These are phyloP conservation scores for Neopestalotiopsis sp. DNA, from an alignment of 2,329 filamentous ascomycete species.

Conservation along the genomic window DNA sequence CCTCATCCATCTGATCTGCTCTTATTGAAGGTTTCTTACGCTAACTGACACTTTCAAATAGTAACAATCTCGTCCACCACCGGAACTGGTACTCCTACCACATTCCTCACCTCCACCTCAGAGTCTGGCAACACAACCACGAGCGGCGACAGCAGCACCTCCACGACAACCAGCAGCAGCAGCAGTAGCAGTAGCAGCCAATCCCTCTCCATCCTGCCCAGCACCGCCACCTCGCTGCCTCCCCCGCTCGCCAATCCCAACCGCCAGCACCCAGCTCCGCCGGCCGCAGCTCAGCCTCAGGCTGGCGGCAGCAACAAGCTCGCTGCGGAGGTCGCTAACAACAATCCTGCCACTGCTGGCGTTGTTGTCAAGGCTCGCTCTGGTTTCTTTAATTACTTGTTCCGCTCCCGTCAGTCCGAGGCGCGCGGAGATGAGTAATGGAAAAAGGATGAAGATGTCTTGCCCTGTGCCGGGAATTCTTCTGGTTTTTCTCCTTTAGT, in stretches of 20 bases:
- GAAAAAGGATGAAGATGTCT: no score
- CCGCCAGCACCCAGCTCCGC: slow-evolving; percentile 1
- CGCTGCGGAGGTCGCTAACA: neutral
- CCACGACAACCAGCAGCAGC: no score
- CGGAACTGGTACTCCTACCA: slow-evolving; percentile 24
- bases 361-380: neutral
- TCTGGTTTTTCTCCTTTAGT: no score
- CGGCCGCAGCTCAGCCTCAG: neutral
- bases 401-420: neutral
- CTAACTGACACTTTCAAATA: neutral
- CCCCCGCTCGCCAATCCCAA: neutral
- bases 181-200: neutral
- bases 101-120: slow-evolving; percentile 32
- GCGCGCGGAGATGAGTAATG: no score
- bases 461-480: no score
- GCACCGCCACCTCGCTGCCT: neutral
- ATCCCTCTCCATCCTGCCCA: neutral
- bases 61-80: slow-evolving; percentile 12
- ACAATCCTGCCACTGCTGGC: no score
- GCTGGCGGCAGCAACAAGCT: neutral
- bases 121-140: no score
- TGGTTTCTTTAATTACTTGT: neutral
- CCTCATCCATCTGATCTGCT: neutral
- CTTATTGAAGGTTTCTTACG: neutral
- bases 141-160: neutral